Evolutionary conservation across 23 red algal genomes (phyloP).

Genomic region (Gracilaria gracilis): DNA sequence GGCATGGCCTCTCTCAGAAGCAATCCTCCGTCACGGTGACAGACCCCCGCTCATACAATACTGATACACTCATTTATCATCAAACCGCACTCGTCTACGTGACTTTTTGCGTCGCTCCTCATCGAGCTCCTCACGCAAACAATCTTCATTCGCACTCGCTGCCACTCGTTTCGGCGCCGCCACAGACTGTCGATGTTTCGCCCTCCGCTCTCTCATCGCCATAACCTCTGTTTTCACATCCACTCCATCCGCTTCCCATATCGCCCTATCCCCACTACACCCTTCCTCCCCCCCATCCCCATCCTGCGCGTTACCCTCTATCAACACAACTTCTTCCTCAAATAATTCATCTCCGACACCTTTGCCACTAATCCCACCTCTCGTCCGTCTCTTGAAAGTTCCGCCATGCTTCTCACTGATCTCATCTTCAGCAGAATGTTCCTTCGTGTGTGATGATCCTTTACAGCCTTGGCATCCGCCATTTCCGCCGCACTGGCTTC

Average conservation of each 20-base stretch:
- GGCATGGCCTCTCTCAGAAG: no score
- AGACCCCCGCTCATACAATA: no score
- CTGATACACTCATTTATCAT: no score
- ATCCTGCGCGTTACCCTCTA: not conserved
- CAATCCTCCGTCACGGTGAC: no score
- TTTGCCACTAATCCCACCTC: constrained; percentile 1
- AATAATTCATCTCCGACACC: not conserved
- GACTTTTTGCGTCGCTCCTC: not conserved
- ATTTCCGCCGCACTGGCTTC: not conserved
- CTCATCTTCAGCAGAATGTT: constrained; percentile 32
- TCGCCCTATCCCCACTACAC: not conserved
- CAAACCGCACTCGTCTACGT: constrained; percentile 25
- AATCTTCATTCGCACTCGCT: not conserved
- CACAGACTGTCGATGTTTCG: not conserved
- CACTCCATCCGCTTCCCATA: not conserved
- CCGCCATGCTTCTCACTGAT: constrained; percentile 20
- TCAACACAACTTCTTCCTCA: constrained; percentile 3
- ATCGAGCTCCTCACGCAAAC: not conserved
- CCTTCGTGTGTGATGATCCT: constrained; percentile 13
- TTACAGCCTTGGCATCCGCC: constrained; percentile 7
- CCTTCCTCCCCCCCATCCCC: not conserved
- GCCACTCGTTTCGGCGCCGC: not conserved
- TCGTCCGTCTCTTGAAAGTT: constrained; percentile 4
- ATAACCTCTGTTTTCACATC: constrained; percentile 5
- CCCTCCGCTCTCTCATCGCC: constrained; percentile 4